Evolutionary conservation across 768 basidiomycete genomes (phyloP).

Genomic region (Rhizopogon vesiculosus): DNA sequence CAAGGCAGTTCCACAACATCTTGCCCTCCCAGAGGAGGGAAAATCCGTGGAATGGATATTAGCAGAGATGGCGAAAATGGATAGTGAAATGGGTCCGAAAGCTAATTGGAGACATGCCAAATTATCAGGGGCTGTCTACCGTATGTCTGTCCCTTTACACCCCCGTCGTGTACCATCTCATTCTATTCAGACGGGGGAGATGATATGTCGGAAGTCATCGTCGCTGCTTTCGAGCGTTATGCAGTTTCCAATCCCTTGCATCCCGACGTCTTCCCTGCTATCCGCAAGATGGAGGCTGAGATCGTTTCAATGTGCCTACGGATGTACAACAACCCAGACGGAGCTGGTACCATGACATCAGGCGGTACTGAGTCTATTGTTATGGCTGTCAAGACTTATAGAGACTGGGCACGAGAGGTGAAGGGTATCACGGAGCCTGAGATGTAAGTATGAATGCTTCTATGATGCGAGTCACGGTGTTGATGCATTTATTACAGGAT

Average conservation of each 20-base stretch:
- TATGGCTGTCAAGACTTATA: conserved; percentile 92
- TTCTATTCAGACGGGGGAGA: conserved; percentile 68
- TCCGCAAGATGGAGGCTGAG: conserved; percentile 97
- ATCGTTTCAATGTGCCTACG: conserved; percentile 83
- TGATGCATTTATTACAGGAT: conserved; percentile 46
- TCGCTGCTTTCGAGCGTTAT: conserved; percentile 77
- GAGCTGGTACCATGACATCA: conserved; percentile 89
- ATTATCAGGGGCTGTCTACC: conserved; percentile 83
- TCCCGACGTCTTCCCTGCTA: conserved; percentile 87
- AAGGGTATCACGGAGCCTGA: conserved; percentile 92
- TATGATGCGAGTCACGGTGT: neutral
- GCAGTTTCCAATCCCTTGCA: conserved; percentile 88
- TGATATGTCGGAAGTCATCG: conserved; percentile 73
- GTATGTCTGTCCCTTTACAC: conserved; percentile 37
- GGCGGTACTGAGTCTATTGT: conserved; percentile 97
- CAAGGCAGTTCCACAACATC: conserved; percentile 61
- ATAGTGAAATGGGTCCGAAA: conserved; percentile 42
- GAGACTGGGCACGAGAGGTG: conserved; percentile 83
- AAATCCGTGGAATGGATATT: conserved; percentile 68
- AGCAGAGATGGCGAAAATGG: conserved; percentile 78
- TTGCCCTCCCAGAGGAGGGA: conserved; percentile 61
- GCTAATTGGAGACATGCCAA: conserved; percentile 67
- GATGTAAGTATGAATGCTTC: conserved; percentile 51
- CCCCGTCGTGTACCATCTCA: neutral
- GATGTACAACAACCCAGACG: conserved; percentile 80